Evolutionary conservation across 1,284 basidiomycete species (phyloP).

Genomic region (Leccinum proliferum): DNA sequence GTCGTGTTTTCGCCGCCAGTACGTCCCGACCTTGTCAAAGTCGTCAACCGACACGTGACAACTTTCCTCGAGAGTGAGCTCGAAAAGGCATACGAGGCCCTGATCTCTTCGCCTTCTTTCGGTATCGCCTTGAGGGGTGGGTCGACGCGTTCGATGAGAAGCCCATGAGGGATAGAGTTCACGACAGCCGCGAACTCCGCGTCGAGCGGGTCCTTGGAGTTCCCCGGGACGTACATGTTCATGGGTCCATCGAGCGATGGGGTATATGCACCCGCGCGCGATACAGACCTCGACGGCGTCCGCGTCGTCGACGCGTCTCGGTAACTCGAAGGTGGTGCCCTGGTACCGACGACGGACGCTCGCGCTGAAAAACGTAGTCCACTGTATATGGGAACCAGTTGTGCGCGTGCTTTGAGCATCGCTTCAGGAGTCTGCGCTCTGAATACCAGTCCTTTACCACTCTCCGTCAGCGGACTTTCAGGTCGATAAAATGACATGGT

Average conservation of each 20-base stretch:
- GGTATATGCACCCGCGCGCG: conserved; percentile 56
- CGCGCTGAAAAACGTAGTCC: conserved; percentile 38
- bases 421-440: conserved; percentile 69
- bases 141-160: conserved; percentile 76
- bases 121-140: conserved; percentile 61
- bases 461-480: conserved; percentile 49
- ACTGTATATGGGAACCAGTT: conserved; percentile 50
- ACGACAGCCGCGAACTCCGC: conserved; percentile 69
- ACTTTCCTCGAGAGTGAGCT: conserved; percentile 66
- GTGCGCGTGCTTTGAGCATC: conserved; percentile 47
- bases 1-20: conserved; percentile 37
- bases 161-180: conserved; percentile 70
- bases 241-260: conserved; percentile 49
- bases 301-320: conserved; percentile 50
- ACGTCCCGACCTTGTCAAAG: conserved; percentile 56
- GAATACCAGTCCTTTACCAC: conserved; percentile 29
- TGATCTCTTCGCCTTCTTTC: conserved; percentile 72
- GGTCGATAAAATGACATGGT: conserved; percentile 63
- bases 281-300: conserved; percentile 59
- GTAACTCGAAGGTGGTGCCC: conserved; percentile 72
- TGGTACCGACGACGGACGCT: conserved; percentile 32
- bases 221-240: conserved; percentile 65
- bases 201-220: conserved; percentile 76
- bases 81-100: conserved; percentile 79
- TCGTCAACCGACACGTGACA: conserved; percentile 76